Evolutionary conservation across 257 asterid species (phyloP).

Genomic region (Oldenlandia corymbosa): DNA sequence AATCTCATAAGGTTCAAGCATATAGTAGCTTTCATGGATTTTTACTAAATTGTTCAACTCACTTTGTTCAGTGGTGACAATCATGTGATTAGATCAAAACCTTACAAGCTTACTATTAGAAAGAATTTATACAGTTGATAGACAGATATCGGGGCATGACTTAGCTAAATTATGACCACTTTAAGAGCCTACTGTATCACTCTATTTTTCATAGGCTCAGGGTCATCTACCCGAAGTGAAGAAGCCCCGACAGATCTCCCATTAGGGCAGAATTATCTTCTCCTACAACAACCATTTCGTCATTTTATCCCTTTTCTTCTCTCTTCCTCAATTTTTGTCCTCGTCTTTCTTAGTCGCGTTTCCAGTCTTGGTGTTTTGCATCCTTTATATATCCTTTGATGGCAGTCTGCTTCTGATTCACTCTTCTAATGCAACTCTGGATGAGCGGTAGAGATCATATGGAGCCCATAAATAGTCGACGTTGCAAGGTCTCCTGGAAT

Average conservation of each 20-base stretch:
- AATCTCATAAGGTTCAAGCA: neutral
- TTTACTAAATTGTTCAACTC: slow-evolving; percentile 4
- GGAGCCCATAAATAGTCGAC: slow-evolving; percentile 84
- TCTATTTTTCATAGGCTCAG: slow-evolving; percentile 6
- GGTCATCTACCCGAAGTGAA: neutral
- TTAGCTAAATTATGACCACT: slow-evolving; percentile 8
- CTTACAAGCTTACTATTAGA: neutral
- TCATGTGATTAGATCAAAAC: neutral
- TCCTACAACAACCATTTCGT: slow-evolving; percentile 2
- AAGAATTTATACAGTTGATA: too few relatives aligned
- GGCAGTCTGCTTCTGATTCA: slow-evolving; percentile 14
- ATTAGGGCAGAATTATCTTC: neutral
- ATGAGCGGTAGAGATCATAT: slow-evolving; percentile 56
- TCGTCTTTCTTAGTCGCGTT: neutral
- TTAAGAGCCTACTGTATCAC: neutral
- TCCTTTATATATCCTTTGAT: neutral
- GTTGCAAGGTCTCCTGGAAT: slow-evolving; percentile 64
- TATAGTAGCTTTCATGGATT: neutral
- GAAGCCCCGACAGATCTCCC: neutral
- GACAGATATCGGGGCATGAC: neutral
- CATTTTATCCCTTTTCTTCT: neutral
- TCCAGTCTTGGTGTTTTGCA: neutral
- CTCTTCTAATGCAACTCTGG: slow-evolving; percentile 59
- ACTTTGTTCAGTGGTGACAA: neutral
- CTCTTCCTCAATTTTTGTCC: neutral